A percentile compares a stretch with the other conserved stretches of the same genome.
Evolutionary conservation across 352 stramenopile genomes (phyloP).

Genomic region (Pythium vanterpoolii): DNA sequence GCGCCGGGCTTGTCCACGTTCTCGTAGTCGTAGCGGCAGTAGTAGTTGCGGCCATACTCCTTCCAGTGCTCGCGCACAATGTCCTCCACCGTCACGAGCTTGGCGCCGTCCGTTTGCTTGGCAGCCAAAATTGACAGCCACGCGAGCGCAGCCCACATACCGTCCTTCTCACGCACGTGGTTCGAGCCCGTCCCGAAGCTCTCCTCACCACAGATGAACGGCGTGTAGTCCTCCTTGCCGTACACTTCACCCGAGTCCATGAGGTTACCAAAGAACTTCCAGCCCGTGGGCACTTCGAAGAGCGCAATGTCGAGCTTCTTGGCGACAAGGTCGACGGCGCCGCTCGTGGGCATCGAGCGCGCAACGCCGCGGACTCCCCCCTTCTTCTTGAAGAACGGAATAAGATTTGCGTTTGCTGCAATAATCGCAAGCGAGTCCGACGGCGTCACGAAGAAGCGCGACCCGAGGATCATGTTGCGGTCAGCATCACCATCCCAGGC

Average conservation of each 20-base stretch:
- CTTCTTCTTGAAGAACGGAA: conserved; percentile 95
- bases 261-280: conserved; percentile 99
- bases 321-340: conserved; percentile 96
- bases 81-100: conserved; percentile 94
- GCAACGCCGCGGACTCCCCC: conserved; percentile 92
- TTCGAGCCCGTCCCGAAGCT: conserved; percentile 98
- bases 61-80: conserved; percentile 96
- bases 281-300: conserved; percentile 98
- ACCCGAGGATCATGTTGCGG: conserved; percentile 98
- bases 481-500: conserved; percentile 99
- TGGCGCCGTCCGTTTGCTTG: conserved; percentile 80
- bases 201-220: conserved; percentile 99
- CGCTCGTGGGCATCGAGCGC: conserved; percentile 98
- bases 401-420: conserved; percentile 95
- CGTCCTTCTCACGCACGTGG: conserved; percentile 99
- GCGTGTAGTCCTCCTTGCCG: conserved; percentile 96
- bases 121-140: conserved; percentile 98
- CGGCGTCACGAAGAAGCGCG: conserved; percentile 98
- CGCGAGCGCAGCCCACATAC: conserved; percentile 97
- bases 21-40: conserved; percentile 99
- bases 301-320: conserved; percentile 92
- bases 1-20: conserved; percentile 91
- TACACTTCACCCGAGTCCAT: conserved; percentile 98
- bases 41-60: conserved; percentile 98
- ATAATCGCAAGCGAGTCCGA: conserved; percentile 99